Evolutionary conservation across 176 grass and related monocot species (phyloP), one percentile per base, ranked within the genome.

Genomic region (Carex scoparia): DNA sequence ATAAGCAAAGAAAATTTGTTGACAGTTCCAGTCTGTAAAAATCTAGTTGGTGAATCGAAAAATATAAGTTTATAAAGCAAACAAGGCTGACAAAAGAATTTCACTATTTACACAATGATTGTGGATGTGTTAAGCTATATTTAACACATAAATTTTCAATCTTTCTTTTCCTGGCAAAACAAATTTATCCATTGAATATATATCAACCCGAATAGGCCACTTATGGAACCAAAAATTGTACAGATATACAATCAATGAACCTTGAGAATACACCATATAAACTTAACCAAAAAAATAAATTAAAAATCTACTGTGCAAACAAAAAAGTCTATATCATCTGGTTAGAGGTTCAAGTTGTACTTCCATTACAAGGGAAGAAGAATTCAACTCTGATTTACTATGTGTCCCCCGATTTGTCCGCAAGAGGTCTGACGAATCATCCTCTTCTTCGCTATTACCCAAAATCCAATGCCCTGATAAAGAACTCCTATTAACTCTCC

Each of bases 311-410:
- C 67, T 80, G 81, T 89, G 89, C 69, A 87, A 62, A 40, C 38
- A 40, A 73, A 83, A 64, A 84, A 86, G 32, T 2, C 7, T 71
- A 27, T 81, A 15, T 86, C 81, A 93, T 93, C 88, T 86, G 65
- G 74, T 92, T 65, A 93, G 86, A 88, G 87, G 86, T 83, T 93
- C 82, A 56, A 98, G 95, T 65, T 94, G 92, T 84, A 93, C 86
- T 90, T 92, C 91, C 84, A 84, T 89, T 55, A 84, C 54, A 61
- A 61, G 86, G 63, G 86, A 81, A 65, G 79, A 81, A 70, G 89
- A 89, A 89, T 90, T 14, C 75, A 86, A 66, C 30, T 91, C 86
- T 61, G 84, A 31, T 90, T 93, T 93, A 84, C 69, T 63, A 64
- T 51, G 37, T n/a, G 4, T 84, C 13, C 40, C 77, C 16, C 70